These are phyloP conservation scores for Aphanomyces cochlioides DNA, from an alignment of 352 stramenopile species.

Conservation along the genomic window DNA sequence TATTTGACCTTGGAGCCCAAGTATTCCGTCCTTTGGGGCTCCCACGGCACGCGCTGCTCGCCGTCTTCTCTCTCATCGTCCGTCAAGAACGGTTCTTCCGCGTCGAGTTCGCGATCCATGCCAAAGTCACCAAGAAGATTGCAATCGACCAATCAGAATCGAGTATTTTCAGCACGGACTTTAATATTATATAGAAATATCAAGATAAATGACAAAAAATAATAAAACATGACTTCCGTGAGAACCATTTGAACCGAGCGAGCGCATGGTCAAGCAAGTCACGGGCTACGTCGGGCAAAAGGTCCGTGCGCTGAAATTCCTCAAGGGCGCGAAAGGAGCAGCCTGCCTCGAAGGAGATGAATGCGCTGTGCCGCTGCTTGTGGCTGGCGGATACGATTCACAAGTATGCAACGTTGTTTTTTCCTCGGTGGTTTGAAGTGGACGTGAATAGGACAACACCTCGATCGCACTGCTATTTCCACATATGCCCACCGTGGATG, in stretches of 20 bases:
- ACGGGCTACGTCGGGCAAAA: conserved; percentile 29
- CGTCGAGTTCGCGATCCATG: conserved; percentile 17
- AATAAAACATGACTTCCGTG: too few relatives aligned
- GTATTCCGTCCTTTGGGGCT: conserved; percentile 11
- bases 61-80: conserved; percentile 8
- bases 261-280: background rate
- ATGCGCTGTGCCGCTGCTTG: conserved; percentile 17
- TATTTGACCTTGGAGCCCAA: conserved; percentile 28
- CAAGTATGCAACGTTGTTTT: conserved; percentile 7
- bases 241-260: background rate
- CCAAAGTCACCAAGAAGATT: background rate
- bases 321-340: conserved; percentile 24
- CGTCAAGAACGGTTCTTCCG: conserved; percentile 21
- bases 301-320: conserved; percentile 30
- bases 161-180: background rate
- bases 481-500: conserved; percentile 27
- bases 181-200: background rate
- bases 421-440: background rate
- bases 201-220: background rate
- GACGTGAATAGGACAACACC: conserved; percentile 16
- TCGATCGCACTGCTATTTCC: conserved; percentile 27
- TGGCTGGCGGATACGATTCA: conserved; percentile 25
- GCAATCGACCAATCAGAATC: conserved; percentile 3
- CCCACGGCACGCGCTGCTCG: conserved; percentile 14
- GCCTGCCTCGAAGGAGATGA: conserved; percentile 29